Conservation (phyloP, 257 asterid species). For the Solanum chmielewskii region DNA sequence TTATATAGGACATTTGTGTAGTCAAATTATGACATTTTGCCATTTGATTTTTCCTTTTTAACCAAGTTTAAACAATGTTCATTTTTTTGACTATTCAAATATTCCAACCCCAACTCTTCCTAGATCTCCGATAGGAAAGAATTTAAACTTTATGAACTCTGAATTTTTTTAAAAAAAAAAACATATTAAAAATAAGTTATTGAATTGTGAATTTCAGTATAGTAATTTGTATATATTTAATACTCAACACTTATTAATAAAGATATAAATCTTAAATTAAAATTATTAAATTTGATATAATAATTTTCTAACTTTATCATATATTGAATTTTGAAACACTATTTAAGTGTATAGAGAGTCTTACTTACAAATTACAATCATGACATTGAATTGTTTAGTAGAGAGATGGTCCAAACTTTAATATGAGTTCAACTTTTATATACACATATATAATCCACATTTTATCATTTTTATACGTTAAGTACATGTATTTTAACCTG, state of each 20-base stretch:
- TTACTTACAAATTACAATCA: neutral
- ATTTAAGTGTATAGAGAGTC: neutral
- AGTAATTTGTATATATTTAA: no score
- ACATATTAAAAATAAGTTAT: no score
- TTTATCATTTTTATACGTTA: no score
- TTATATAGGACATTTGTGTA: neutral
- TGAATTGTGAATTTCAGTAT: no score
- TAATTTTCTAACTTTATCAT: neutral
- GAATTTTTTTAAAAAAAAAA: neutral
- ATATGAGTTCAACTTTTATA: neutral
- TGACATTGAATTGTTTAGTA: neutral
- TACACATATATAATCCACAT: neutral
- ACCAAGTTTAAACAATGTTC: neutral
- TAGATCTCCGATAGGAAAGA: neutral
- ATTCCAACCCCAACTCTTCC: neutral
- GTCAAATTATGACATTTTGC: neutral
- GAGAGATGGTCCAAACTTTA: neutral
- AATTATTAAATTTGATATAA: neutral
- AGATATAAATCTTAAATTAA: no score
- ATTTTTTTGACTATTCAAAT: neutral
- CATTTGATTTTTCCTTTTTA: neutral
- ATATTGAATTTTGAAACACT: neutral
- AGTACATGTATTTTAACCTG: neutral
- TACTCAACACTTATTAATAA: no score
- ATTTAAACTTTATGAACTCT: neutral